Conservation (phyloP, 192 early-diverging fungal species). For the Coemansia reversa region DNA sequence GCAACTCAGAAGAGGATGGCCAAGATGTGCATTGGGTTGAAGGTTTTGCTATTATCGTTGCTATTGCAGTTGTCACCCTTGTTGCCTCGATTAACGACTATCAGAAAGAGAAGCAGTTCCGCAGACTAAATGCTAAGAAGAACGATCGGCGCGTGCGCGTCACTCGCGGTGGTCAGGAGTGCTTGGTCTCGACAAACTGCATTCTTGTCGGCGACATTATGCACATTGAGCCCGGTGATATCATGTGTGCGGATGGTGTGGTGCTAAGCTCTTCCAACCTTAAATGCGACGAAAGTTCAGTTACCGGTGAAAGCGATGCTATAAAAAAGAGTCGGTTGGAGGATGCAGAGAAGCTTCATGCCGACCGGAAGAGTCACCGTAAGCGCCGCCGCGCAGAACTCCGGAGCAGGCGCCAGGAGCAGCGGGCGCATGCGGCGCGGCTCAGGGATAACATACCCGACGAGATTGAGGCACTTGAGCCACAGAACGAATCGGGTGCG, state of each 20-base stretch:
- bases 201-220: constrained; percentile 91
- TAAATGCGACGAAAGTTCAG: constrained; percentile 85
- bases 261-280: constrained; percentile 80
- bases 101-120: constrained; percentile 85
- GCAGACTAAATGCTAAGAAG: constrained; percentile 81
- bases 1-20: constrained; percentile 38
- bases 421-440: constrained; percentile 27
- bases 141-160: constrained; percentile 78
- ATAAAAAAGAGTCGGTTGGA: constrained; percentile 73
- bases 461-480: constrained; percentile 32
- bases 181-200: constrained; percentile 71
- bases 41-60: constrained; percentile 80
- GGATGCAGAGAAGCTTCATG: constrained; percentile 34
- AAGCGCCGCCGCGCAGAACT: constrained; percentile 50
- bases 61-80: constrained; percentile 74
- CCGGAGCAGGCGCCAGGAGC: constrained; percentile 49
- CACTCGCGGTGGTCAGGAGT: constrained; percentile 67
- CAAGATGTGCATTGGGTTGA: constrained; percentile 77
- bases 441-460: constrained; percentile 16
- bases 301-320: constrained; percentile 93
- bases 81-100: constrained; percentile 81
- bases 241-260: constrained; percentile 89
- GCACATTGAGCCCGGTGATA: constrained; percentile 86
- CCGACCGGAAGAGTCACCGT: constrained; percentile 35
- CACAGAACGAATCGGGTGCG: constrained; percentile 21